These are phyloP conservation scores for Haplosporangium sp. DNA, from an alignment of 371 early-diverging fungal genomes.

Conservation along the genomic window DNA sequence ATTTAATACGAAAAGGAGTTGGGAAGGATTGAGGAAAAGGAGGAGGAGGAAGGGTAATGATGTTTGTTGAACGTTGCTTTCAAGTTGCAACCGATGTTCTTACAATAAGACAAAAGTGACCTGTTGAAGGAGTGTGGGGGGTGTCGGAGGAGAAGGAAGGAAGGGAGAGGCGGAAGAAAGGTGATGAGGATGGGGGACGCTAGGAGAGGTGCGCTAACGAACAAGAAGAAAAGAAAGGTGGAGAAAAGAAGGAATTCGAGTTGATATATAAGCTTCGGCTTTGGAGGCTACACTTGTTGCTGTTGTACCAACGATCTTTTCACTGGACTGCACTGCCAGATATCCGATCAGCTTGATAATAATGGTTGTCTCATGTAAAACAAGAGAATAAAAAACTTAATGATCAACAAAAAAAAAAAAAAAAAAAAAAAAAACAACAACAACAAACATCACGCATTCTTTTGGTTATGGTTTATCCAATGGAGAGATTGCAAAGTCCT, in stretches of 20 bases:
- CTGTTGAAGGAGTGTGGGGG: slow-evolving; percentile 45
- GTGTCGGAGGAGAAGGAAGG: slow-evolving; percentile 5
- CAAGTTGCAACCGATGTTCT: neutral
- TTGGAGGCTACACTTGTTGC: too few relatives aligned
- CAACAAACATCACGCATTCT: neutral
- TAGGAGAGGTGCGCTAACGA: neutral
- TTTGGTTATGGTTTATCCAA: neutral
- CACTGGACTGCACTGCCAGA: too few relatives aligned
- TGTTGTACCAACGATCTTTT: neutral
- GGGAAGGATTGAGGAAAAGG: too few relatives aligned
- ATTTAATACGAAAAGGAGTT: too few relatives aligned
- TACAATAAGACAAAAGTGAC: slow-evolving; percentile 10
- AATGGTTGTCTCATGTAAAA: slow-evolving; percentile 4
- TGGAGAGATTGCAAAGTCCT: neutral
- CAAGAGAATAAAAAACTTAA: neutral
- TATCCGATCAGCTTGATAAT: neutral
- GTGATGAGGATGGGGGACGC: neutral
- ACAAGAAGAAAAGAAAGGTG: slow-evolving; percentile 1
- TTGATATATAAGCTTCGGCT: neutral
- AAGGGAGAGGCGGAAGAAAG: too few relatives aligned
- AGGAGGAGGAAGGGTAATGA: too few relatives aligned
- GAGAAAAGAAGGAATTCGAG: neutral
- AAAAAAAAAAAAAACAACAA: neutral
- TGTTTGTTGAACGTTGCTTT: neutral
- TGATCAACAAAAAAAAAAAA: neutral